Percentiles rank a stretch among this genome's conserved stretches.
phyloP scores from a whole-genome alignment of 2,329 filamentous ascomycete genomes.

The Claviceps africana region DNA sequence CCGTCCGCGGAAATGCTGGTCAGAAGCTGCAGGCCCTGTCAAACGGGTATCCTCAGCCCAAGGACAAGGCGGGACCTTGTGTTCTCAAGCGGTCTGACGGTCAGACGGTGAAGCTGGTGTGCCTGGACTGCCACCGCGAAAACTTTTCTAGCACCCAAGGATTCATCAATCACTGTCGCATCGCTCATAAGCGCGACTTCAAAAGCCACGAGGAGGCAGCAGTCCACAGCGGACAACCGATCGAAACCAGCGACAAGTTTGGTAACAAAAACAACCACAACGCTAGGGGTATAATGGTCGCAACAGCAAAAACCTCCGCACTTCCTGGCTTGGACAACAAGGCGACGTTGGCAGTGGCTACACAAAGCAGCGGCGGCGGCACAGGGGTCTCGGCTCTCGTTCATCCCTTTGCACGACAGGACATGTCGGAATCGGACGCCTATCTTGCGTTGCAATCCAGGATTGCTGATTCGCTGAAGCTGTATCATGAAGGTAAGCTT shows the following conservation, averaged over 20 bases:
- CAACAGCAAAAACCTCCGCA: slow-evolving; percentile 1
- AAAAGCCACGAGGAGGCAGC: slow-evolving; percentile 94
- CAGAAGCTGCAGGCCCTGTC: slow-evolving; percentile 57
- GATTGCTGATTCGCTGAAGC: slow-evolving; percentile 38
- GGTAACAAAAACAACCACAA: neutral
- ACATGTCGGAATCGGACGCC: slow-evolving; percentile 39
- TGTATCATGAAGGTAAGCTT: slow-evolving; percentile 38
- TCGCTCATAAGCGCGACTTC: slow-evolving; percentile 84
- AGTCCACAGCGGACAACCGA: slow-evolving; percentile 68
- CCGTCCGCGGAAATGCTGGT: slow-evolving; percentile 34
- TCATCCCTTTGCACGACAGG: slow-evolving; percentile 23
- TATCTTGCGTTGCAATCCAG: slow-evolving; percentile 36
- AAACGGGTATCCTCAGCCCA: slow-evolving; percentile 56
- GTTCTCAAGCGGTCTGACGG: slow-evolving; percentile 77
- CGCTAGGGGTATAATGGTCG: neutral
- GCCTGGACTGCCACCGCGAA: slow-evolving; percentile 72
- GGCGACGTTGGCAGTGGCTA: slow-evolving; percentile 1
- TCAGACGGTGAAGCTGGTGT: slow-evolving; percentile 77
- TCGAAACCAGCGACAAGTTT: slow-evolving; percentile 35
- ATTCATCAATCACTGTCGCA: slow-evolving; percentile 98
- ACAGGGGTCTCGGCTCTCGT: slow-evolving; percentile 11
- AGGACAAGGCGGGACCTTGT: slow-evolving; percentile 71
- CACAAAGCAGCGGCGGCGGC: slow-evolving; percentile 1
- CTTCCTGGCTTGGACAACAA: slow-evolving; percentile 13
- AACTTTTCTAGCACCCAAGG: slow-evolving; percentile 95